Conservation (phyloP, 257 asterid species). For the Ilex aquifolium region DNA sequence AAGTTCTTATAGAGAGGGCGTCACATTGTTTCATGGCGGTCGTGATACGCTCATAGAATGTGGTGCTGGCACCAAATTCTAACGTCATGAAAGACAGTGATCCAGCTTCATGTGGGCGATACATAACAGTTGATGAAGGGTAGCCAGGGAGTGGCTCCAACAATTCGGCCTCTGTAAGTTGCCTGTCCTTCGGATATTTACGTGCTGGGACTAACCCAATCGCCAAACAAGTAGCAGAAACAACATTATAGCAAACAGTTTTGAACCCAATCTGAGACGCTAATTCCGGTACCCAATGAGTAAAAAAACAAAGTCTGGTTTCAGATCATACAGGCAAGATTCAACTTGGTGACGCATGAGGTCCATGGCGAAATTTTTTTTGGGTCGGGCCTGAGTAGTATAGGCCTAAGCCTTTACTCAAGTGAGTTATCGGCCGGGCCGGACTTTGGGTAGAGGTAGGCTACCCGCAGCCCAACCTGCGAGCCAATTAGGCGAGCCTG, state of each 20-base stretch:
- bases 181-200: constrained; percentile 29
- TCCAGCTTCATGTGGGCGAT: constrained; percentile 40
- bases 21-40: constrained; percentile 41
- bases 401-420: too few species aligned
- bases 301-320: constrained; percentile 56
- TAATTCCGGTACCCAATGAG: constrained; percentile 60
- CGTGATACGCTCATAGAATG: constrained; percentile 41
- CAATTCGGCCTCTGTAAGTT: constrained; percentile 36
- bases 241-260: constrained; percentile 52
- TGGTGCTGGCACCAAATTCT: constrained; percentile 41
- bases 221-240: constrained; percentile 57
- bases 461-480: too few species aligned
- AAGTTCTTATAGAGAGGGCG: constrained; percentile 62
- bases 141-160: constrained; percentile 51
- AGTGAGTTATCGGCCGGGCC: too few species aligned
- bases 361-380: constrained; percentile 36
- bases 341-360: constrained; percentile 35
- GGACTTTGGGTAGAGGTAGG: too few species aligned
- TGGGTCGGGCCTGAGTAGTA: too few species aligned
- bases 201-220: constrained; percentile 56
- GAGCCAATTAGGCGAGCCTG: too few species aligned
- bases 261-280: constrained; percentile 54
- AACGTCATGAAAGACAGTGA: constrained; percentile 35
- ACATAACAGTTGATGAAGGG: constrained; percentile 48
- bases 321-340: constrained; percentile 20